Evolutionary conservation across 1,284 basidiomycete genomes (phyloP).

Genomic region (Microbotryomycetes sp.): DNA sequence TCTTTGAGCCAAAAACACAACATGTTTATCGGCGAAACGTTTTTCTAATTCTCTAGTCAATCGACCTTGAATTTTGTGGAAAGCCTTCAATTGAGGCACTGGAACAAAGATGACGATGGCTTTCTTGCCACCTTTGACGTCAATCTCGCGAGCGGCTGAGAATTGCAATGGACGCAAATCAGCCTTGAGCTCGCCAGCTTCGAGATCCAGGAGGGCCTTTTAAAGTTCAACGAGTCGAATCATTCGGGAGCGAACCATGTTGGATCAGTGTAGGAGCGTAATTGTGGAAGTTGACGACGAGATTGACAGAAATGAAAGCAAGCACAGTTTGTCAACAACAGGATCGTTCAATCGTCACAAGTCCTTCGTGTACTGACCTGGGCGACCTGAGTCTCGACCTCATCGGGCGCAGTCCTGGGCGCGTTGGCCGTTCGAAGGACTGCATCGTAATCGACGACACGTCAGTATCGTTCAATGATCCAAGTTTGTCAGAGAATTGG

Average conservation of each 20-base stretch:
- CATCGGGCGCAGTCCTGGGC: slow-evolving; percentile 78
- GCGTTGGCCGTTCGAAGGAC: slow-evolving; percentile 92
- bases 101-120: slow-evolving; percentile 99
- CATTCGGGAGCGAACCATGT: no score
- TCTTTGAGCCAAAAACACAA: slow-evolving; percentile 97
- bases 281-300: no score
- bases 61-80: slow-evolving; percentile 95
- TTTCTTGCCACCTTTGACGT: slow-evolving; percentile 99
- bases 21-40: slow-evolving; percentile 98
- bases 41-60: slow-evolving; percentile 78
- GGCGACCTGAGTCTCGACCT: slow-evolving; percentile 85
- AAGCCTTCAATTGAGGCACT: slow-evolving; percentile 95
- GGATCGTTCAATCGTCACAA: no score
- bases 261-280: no score
- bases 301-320: no score
- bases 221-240: no score
- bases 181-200: slow-evolving; percentile 94
- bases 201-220: slow-evolving; percentile 95
- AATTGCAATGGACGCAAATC: slow-evolving; percentile 96
- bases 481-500: background rate
- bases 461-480: slow-evolving; percentile 55
- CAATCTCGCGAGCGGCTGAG: slow-evolving; percentile 95
- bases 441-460: background rate
- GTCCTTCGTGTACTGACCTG: no score
- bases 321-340: no score